phyloP scores from a whole-genome alignment of 2,329 filamentous ascomycete genomes.

The Arthrocladium fulminans region DNA sequence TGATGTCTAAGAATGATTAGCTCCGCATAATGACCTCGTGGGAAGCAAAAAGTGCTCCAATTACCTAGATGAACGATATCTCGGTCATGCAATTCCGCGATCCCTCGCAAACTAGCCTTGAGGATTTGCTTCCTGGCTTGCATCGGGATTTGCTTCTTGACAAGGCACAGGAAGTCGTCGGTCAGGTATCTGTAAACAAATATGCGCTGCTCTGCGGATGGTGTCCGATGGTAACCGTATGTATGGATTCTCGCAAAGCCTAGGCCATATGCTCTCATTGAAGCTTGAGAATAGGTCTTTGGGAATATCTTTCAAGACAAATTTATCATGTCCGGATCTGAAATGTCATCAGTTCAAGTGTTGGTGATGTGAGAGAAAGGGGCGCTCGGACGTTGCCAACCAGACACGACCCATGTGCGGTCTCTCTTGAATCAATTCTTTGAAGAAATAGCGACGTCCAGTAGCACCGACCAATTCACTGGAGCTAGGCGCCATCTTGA shows the following conservation, averaged over 20 bases:
- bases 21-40: slow-evolving; percentile 8
- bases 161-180: slow-evolving; percentile 36
- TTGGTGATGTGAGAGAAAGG: background rate
- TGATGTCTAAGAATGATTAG: slow-evolving; percentile 26
- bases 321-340: slow-evolving; percentile 12
- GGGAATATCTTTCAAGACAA: slow-evolving; percentile 24
- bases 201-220: slow-evolving; percentile 37
- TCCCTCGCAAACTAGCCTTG: slow-evolving; percentile 31
- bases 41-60: slow-evolving; percentile 7
- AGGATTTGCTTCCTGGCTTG: slow-evolving; percentile 35
- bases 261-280: slow-evolving; percentile 14
- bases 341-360: background rate
- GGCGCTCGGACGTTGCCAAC: slow-evolving; percentile 26
- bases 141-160: slow-evolving; percentile 32
- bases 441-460: slow-evolving; percentile 27
- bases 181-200: slow-evolving; percentile 40
- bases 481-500: slow-evolving; percentile 15
- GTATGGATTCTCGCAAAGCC: slow-evolving; percentile 25
- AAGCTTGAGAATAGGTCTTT: slow-evolving; percentile 13
- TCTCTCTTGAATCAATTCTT: slow-evolving; percentile 28
- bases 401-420: slow-evolving; percentile 27
- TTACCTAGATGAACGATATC: slow-evolving; percentile 27
- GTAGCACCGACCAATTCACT: slow-evolving; percentile 22
- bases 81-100: slow-evolving; percentile 26
- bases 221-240: slow-evolving; percentile 35